Evolutionary conservation across 306 rosid species (phyloP), one percentile per base, ranked within the genome.

Genomic region (Bauhinia variegata): DNA sequence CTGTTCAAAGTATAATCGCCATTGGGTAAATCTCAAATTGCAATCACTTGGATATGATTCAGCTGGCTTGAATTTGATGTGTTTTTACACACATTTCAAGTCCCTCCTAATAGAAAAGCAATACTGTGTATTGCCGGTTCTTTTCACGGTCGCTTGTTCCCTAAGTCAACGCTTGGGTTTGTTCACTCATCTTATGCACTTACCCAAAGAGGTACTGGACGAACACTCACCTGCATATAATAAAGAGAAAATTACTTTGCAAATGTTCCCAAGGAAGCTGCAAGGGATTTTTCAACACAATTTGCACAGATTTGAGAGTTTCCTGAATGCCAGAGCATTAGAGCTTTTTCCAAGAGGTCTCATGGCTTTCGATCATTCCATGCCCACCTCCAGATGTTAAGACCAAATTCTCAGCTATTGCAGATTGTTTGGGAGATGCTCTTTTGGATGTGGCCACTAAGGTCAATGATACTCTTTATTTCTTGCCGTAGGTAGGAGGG

Each of bases 91-190:
- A 12, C 84, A 78, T 16, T 71, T 71, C 56, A 43, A 6, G 4
- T 71, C 71, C 15, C 65, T 75, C 36, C 79, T 74, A 1, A 13
- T 12, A 2, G 73, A 55, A 5, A 46, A 31, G 11, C 67, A 17
- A 11, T 82, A 78, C 19, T 52, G 28, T 31, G 74, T 71, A 0
- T 71, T 73, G 7, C 79, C 77, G 0, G 87, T 5, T 78, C 84
- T 1, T 82, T 82, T 56, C 47, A 78, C 17, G 36, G 34, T 13
- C 63, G 72, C 14, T 2, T 82, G 5, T 78, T 78, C 39, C 74
- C 84, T 9, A 37, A 23, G 7, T 44, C 77, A 0, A 71, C 81
- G 0, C 34, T 78, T 5, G 74, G 75, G 42, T 42, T 75, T 17
- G 73, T 75, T 6, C 63, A 78, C 65, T 33, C 64, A 5, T 67